Base-by-base conservation (phyloP, 441 rosid genomes). In the Gossypium lobatum region DNA sequence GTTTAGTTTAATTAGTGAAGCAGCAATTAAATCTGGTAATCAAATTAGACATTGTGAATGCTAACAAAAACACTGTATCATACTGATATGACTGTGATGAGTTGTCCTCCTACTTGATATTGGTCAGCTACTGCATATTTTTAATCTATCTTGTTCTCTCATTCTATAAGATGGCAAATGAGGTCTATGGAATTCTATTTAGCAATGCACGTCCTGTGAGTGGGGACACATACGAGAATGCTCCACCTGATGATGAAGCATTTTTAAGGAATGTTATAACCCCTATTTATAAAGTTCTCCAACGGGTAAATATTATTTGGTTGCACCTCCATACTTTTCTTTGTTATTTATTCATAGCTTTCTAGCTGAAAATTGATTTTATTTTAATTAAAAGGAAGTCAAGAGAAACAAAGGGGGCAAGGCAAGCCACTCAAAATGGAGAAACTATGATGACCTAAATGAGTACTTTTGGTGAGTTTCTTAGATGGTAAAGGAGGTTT, bases 351-450 rank as follows among this genome's bases (percentile, higher is more conserved):
- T 50, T 70, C 48, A 39, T 45, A 20, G 59, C 4, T 50, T 79
- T 62, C n/a, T 66, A 14, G 59, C 37, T 68, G 55, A 64, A 72
- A 61, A 67, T 63, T 66, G 74, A 71, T 79, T 72, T 54, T 78
- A 50, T 13, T 81, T 81, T 77, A 78, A 50, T 70, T 67, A 75
- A 84, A 80, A 96, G 99, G 98, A 96, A 88, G 92, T 82, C 60
- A 83, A 67, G 83, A 88, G 91, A 86, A 96, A 89, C 87, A 83
- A 82, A 83, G 82, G 81, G 65, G 97, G 97, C 77, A 92, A 80
- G 78, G 95, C 90, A 67, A 93, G 99, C 85, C 98, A 93, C 85
- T 92, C 99, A 34, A 89, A 72, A 84, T 96, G 99, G 99, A 96
- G 99, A 83, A 96, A 96, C 76, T 96, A 96, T 80, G 99, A 96